These are phyloP conservation scores for Lactarius quietus DNA, from an alignment of 768 basidiomycete genomes.

Conservation along the genomic window DNA sequence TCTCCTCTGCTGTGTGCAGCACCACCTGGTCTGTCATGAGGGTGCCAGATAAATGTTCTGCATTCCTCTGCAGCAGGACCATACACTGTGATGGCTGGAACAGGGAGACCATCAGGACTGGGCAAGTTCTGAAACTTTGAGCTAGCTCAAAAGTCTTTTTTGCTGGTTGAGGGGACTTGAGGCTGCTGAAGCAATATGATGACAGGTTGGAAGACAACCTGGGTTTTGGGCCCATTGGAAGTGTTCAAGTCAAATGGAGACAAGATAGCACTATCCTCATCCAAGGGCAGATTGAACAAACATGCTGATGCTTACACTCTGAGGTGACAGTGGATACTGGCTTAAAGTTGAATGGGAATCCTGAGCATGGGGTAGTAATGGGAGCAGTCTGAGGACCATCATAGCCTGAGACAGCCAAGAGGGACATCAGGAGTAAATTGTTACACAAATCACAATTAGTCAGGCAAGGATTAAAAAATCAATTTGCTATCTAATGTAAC, in stretches of 20 bases:
- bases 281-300: conserved; percentile 62
- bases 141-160: conserved; percentile 60
- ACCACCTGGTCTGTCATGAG: too few relatives aligned
- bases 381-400: conserved; percentile 53
- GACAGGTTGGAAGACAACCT: conserved; percentile 30
- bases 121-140: conserved; percentile 85
- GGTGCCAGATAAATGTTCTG: too few relatives aligned
- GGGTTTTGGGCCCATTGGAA: conserved; percentile 38
- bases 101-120: conserved; percentile 76
- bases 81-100: conserved; percentile 60
- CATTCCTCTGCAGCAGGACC: too few relatives aligned
- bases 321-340: conserved; percentile 39
- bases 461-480: too few relatives aligned
- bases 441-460: too few relatives aligned
- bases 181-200: conserved; percentile 19
- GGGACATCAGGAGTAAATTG: too few relatives aligned
- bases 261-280: conserved; percentile 51
- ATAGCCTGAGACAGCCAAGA: too few relatives aligned
- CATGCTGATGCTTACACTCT: conserved; percentile 41
- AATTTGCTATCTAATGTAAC: too few relatives aligned
- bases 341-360: conserved; percentile 41
- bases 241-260: conserved; percentile 40
- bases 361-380: conserved; percentile 33
- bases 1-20: too few relatives aligned
- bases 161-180: conserved; percentile 18